phyloP scores from a whole-genome alignment of 495 filamentous ascomycete species.

The Tuber microsphaerosporum region DNA sequence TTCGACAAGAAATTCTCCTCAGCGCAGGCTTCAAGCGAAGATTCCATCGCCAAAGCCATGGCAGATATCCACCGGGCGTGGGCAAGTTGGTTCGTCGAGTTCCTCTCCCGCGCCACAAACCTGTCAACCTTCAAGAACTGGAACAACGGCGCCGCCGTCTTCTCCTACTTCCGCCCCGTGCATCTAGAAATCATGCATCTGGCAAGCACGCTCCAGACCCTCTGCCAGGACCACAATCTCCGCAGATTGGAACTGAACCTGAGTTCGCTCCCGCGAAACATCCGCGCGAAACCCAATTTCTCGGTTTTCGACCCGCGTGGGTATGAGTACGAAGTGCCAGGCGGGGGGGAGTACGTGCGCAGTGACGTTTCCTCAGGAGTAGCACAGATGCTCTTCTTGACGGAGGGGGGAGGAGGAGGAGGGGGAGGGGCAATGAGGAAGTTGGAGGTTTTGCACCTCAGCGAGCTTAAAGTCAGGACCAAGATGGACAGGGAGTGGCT shows the following conservation, averaged over 20 bases:
- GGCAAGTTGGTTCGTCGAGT: neutral
- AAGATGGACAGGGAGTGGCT: neutral
- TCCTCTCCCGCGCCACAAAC: neutral
- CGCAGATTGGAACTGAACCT: neutral
- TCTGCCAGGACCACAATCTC: neutral
- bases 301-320: neutral
- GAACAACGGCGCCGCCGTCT: neutral
- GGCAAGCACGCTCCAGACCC: neutral
- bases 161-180: neutral
- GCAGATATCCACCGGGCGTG: neutral
- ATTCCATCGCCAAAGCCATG: neutral
- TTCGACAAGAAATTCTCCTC: neutral
- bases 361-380: neutral
- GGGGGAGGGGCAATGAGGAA: neutral
- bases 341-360: neutral
- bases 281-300: neutral
- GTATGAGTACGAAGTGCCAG: conserved; percentile 10
- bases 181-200: neutral
- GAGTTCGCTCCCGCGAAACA: neutral
- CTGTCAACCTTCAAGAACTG: neutral
- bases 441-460: conserved; percentile 3
- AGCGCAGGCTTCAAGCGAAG: neutral
- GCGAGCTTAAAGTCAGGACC: neutral
- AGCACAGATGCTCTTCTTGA: neutral
- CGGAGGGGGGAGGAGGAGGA: neutral